Percentiles rank a stretch among this genome's conserved stretches.
Conservation (phyloP, 139 green algal species). For the Zygnema cylindricum region DNA sequence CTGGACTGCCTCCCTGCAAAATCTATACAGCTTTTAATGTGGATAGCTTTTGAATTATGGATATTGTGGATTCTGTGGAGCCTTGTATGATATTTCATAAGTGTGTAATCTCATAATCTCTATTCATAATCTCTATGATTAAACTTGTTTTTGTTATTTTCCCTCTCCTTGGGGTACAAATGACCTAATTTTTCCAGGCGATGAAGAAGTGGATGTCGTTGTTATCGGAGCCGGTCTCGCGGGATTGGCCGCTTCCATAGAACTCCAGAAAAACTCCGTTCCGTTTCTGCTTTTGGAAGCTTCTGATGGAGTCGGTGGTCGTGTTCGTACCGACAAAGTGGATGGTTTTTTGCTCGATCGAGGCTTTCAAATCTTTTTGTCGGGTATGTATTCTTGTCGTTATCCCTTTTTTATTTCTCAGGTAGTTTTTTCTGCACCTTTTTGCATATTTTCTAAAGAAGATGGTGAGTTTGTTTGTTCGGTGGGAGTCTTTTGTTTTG, state of each 20-base stretch:
- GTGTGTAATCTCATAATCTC: too few relatives aligned
- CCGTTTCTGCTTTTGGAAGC: conserved; percentile 63
- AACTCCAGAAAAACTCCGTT: conserved; percentile 16
- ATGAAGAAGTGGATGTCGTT: conserved; percentile 49
- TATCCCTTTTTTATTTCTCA: conserved; percentile 8
- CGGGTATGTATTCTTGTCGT: conserved; percentile 3
- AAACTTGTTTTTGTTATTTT: too few relatives aligned
- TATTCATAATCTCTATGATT: too few relatives aligned
- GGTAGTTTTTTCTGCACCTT: too few relatives aligned
- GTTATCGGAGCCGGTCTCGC: conserved; percentile 47
- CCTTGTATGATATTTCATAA: too few relatives aligned
- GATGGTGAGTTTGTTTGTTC: background rate
- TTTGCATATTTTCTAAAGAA: background rate
- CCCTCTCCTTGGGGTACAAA: too few relatives aligned
- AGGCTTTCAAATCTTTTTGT: conserved; percentile 99
- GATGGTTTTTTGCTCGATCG: conserved; percentile 95
- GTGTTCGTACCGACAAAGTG: conserved; percentile 87
- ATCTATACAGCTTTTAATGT: too few relatives aligned
- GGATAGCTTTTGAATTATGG: too few relatives aligned
- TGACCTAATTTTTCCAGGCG: too few relatives aligned
- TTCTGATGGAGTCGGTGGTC: conserved; percentile 85
- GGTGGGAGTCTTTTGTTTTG: background rate
- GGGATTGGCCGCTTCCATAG: conserved; percentile 12
- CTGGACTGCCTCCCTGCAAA: too few relatives aligned
- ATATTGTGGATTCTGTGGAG: too few relatives aligned